Evolutionary conservation across 176 grass and related monocot genomes (phyloP), one percentile per base, ranked within the genome.

Genomic region (Puya raimondii): DNA sequence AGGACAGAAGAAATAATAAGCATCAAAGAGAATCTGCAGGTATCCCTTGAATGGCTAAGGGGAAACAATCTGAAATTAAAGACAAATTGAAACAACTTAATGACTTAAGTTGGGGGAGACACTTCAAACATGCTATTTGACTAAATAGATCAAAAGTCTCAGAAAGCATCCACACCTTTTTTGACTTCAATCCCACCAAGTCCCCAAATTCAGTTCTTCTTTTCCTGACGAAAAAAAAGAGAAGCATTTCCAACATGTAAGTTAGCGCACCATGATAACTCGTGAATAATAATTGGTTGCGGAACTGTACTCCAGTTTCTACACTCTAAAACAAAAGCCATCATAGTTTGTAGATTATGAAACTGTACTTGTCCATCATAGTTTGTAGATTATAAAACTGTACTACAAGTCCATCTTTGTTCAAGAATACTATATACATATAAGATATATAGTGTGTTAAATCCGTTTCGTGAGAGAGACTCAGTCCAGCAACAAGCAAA

Each of bases 121-220:
- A 59, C n/a, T 59, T 42, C 33, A 42, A 42, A 42, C 33, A 42
- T 42, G 33, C 33, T 42, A 42, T 42, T 42, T 42, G 33, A 42
- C 33, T 42, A 42, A 42, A 42, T 7, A 59, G 7, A 21, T 17
- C 54, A 59, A 18, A 59, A 42, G 6, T 42, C 33, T 42, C 20
- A 59, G 54, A 59, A 20, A 59, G 54, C 13, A 59, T 9, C 77
- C 80, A 68, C 23, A 97, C 94, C 84, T 88, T 90, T 79, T 72
- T 85, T 72, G 74, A 81, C 61, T 71, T 81, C 72, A 82, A 78
- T 63, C 82, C 74, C 72, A 86, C 74, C 68, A 80, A 90, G 76
- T 80, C 81, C 20, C 23, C 16, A 77, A 42, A 64, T 52, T 75
- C 67, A 71, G 69, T 58, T 66, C 65, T 64, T 84, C 77, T 84